A percentile compares a stretch with the other conserved stretches of the same genome.
Evolutionary conservation across 495 filamentous ascomycete genomes (phyloP).

Genomic region (Lasiosphaeriaceae sp.): DNA sequence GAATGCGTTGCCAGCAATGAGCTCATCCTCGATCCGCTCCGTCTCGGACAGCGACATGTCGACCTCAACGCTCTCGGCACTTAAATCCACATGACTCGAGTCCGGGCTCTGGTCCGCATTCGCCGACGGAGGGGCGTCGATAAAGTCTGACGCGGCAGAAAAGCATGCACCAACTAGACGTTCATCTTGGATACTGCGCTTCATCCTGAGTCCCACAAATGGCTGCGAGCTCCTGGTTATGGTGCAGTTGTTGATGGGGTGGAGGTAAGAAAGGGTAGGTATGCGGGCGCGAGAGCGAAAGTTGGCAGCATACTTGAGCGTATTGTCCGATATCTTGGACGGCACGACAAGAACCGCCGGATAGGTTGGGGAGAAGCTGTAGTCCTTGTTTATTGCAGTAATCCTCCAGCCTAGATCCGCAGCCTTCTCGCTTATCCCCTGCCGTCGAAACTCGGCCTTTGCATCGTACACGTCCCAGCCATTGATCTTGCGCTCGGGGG

Average conservation of each 20-base stretch:
- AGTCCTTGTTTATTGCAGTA: slow-evolving; percentile 83
- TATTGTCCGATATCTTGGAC: slow-evolving; percentile 87
- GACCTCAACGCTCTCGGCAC: slow-evolving; percentile 32
- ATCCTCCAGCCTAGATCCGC: slow-evolving; percentile 81
- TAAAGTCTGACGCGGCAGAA: slow-evolving; percentile 58
- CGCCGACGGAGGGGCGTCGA: slow-evolving; percentile 22
- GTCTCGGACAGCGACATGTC: slow-evolving; percentile 47
- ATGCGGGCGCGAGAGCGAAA: slow-evolving; percentile 87
- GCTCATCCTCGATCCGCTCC: slow-evolving; percentile 71
- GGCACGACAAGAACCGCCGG: slow-evolving; percentile 81
- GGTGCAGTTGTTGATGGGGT: slow-evolving; percentile 94
- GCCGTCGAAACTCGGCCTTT: slow-evolving; percentile 70
- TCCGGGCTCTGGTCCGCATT: slow-evolving; percentile 50
- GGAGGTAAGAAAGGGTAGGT: slow-evolving; percentile 85
- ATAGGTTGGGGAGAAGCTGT: slow-evolving; percentile 92
- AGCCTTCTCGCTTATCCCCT: slow-evolving; percentile 74
- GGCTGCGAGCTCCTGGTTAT: slow-evolving; percentile 96
- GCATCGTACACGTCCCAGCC: slow-evolving; percentile 90
- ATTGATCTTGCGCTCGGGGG: slow-evolving; percentile 66
- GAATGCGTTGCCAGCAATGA: slow-evolving; percentile 49
- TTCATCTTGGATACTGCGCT: slow-evolving; percentile 94
- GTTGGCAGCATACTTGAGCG: slow-evolving; percentile 85
- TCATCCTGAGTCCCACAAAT: slow-evolving; percentile 77
- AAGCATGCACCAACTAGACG: slow-evolving; percentile 91
- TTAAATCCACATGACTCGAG: slow-evolving; percentile 55